Base-by-base conservation (phyloP, 352 stramenopile species). In the Globisporangium heterothallicum region DNA sequence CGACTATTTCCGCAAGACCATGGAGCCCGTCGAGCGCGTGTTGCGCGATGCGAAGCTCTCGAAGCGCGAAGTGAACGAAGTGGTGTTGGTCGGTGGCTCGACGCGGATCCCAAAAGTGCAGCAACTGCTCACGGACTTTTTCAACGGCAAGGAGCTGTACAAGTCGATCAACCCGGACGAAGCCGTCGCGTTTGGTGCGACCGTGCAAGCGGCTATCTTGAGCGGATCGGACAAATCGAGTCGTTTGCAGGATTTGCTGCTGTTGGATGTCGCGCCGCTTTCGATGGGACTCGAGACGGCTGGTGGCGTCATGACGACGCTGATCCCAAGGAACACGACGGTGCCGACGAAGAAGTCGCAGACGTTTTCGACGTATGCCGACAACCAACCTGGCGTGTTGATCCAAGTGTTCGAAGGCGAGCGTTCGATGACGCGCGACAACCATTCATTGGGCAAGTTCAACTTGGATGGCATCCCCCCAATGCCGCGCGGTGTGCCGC, bases 1-100 rank as follows among this genome's bases (percentile, higher is more conserved):
- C 50, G 78, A 94, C 52, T 82, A 91, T 59, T 97, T 98, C 76
- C 80, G 83, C 57, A 91, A 90, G 70, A 89, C 72, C 50, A 90
- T 95, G 70, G 78, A 88, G 26, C 84, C 82, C 19, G 86, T 96
- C 24, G 47, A 69, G n/a, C 54, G 46, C 14, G 64, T 72, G 47
- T 30, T 72, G 30, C 42, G 36, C 12, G 64, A 72, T 36, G 40
- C 64, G 19, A 63, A 66, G 42, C 40, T 72, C 21, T 54, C 43
- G 25, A 68, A 68, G 50, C 22, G 30, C 26, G 25, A 73, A 44
- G 61, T 73, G 22, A 9, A 70, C 36, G 65, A 73, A 40, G 41
- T 71, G 6, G 61, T 73, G n/a, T 44, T 73, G 0, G 65, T 73
- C 21, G 65, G 65, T 18, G 58, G 66, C 48, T 78, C 68, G 38